These are phyloP conservation scores for Inga oerstediana DNA, from an alignment of 306 rosid species.

Conservation along the genomic window DNA sequence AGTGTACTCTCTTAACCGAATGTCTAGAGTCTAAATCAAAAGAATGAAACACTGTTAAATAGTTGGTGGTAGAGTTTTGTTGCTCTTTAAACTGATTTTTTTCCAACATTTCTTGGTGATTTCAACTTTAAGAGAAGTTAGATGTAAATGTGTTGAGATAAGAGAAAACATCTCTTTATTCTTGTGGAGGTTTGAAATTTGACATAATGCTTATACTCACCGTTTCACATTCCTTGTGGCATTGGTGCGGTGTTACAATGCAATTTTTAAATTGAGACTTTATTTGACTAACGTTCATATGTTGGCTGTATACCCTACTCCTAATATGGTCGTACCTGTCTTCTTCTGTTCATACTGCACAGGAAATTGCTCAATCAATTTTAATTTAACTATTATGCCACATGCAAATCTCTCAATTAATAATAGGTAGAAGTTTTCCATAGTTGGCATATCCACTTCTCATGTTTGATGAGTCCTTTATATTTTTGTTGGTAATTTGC, in stretches of 20 bases:
- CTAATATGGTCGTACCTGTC: background rate
- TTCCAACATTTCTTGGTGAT: background rate
- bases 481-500: background rate
- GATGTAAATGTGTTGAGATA: background rate
- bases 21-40: too few species aligned
- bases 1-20: too few species aligned
- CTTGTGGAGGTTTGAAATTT: conserved; percentile 2
- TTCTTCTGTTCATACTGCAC: conserved; percentile 1
- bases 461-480: background rate
- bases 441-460: background rate
- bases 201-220: too few species aligned
- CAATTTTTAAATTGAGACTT: background rate
- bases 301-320: background rate
- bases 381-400: background rate
- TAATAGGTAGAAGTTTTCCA: background rate
- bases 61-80: too few species aligned
- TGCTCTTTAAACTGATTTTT: too few species aligned
- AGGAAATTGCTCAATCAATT: conserved; percentile 12
- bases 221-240: too few species aligned
- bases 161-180: background rate
- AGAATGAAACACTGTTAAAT: too few species aligned
- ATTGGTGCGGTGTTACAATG: background rate
- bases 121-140: background rate
- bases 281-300: conserved; percentile 3
- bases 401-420: background rate